Evolutionary conservation across 805 yeast species (phyloP).

Genomic region (Metschnikowia koreensis): DNA sequence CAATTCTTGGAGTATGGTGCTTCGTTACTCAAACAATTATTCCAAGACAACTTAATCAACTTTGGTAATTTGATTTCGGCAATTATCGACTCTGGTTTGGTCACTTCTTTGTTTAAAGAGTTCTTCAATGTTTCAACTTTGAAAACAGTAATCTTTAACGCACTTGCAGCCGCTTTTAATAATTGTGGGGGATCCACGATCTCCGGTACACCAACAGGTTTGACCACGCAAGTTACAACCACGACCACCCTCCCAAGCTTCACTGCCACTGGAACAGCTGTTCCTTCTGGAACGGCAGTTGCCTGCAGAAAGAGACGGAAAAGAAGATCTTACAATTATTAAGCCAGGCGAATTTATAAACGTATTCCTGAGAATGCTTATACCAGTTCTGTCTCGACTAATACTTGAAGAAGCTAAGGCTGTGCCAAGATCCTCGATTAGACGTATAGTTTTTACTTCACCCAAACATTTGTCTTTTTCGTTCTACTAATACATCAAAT

Average conservation of each 20-base stretch:
- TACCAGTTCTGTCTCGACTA: no score
- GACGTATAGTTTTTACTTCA: no score
- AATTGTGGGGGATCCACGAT: slow-evolving; percentile 33
- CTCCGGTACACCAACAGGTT: slow-evolving; percentile 22
- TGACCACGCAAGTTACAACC: slow-evolving; percentile 22
- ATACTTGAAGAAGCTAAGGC: no score
- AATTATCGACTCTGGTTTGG: slow-evolving; percentile 35
- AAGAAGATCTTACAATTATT: slow-evolving; percentile 27
- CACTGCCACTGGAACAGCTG: slow-evolving; percentile 21
- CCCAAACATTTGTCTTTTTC: no score
- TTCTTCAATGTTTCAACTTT: slow-evolving; percentile 39
- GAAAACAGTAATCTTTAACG: slow-evolving; percentile 39
- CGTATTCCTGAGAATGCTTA: no score
- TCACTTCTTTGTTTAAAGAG: slow-evolving; percentile 35
- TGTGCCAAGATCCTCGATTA: no score
- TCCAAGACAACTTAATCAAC: slow-evolving; percentile 29
- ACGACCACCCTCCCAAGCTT: slow-evolving; percentile 25
- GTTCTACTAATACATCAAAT: no score
- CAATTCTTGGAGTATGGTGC: slow-evolving; percentile 41
- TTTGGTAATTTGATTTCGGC: slow-evolving; percentile 29
- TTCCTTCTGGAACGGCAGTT: slow-evolving; percentile 17
- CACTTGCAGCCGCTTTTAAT: slow-evolving; percentile 43
- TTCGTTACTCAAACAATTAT: slow-evolving; percentile 30
- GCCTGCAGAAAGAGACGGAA: slow-evolving; percentile 25
- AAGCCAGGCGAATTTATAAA: background rate